Evolutionary conservation across 495 filamentous ascomycete species (phyloP).

Genomic region (Pseudomonodictys pantanalensis): DNA sequence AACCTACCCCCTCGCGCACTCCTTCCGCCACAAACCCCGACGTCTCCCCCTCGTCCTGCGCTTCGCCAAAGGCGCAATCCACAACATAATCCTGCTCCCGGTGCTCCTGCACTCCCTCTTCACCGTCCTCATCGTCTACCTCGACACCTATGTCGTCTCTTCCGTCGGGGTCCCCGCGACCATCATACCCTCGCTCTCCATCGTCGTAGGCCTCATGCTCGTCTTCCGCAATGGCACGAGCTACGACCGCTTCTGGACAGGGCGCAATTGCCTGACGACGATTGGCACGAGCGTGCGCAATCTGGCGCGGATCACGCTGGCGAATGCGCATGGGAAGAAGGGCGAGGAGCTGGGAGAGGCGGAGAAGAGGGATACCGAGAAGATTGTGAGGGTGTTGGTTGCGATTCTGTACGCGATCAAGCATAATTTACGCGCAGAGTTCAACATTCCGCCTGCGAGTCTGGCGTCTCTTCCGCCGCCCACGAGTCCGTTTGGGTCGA

Average conservation of each 20-base stretch:
- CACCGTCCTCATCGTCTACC: constrained; percentile 59
- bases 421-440: constrained; percentile 71
- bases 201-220: constrained; percentile 78
- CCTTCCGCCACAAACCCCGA: constrained; percentile 56
- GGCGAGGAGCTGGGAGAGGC: constrained; percentile 12
- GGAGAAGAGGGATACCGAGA: constrained; percentile 58
- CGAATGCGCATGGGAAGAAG: constrained; percentile 28
- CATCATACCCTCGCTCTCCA: constrained; percentile 74
- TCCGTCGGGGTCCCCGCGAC: constrained; percentile 60
- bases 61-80: constrained; percentile 74
- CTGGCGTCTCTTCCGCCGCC: neutral
- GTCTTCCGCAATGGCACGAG: constrained; percentile 73
- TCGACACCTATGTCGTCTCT: constrained; percentile 56
- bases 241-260: constrained; percentile 73
- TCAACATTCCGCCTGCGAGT: constrained; percentile 37
- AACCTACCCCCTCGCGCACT: constrained; percentile 51
- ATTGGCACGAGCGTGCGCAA: constrained; percentile 62
- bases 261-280: constrained; percentile 57
- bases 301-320: constrained; percentile 57
- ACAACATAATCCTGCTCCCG: constrained; percentile 60
- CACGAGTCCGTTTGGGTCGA: neutral
- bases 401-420: constrained; percentile 74
- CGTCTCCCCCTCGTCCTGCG: constrained; percentile 71
- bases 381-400: constrained; percentile 58
- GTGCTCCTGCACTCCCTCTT: constrained; percentile 64